Conservation (phyloP, 1,284 basidiomycete genomes). For the Puccinia brachypodii region DNA sequence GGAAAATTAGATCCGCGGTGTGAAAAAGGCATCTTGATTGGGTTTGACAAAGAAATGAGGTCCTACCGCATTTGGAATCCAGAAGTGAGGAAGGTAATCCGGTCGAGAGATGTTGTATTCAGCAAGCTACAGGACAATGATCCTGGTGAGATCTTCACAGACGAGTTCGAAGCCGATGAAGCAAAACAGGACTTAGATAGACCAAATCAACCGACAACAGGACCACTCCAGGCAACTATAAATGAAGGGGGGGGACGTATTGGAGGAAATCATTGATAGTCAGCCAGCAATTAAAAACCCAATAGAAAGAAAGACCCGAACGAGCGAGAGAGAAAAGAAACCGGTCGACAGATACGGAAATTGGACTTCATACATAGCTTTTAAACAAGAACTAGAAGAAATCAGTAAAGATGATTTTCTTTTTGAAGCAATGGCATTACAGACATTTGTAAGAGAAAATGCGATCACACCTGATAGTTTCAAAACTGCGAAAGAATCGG, state of each 20-base stretch:
- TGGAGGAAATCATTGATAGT: conserved; percentile 7
- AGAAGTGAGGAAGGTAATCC: conserved; percentile 19
- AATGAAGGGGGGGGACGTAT: neutral
- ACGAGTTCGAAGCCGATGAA: neutral
- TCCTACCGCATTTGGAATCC: conserved; percentile 16
- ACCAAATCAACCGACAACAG: neutral
- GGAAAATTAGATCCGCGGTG: neutral
- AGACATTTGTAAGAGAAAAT: conserved; percentile 19
- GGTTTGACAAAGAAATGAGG: conserved; percentile 6
- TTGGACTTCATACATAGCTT: neutral
- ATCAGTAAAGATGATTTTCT: neutral
- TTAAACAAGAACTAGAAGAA: neutral
- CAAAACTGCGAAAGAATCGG: neutral
- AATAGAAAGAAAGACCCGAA: neutral
- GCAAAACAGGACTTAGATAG: neutral
- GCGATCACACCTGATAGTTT: neutral
- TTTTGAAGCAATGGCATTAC: neutral
- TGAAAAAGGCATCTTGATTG: conserved; percentile 17
- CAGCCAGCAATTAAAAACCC: neutral
- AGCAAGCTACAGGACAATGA: neutral
- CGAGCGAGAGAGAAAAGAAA: neutral
- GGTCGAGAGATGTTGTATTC: conserved; percentile 28
- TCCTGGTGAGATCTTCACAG: neutral
- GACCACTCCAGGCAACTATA: neutral
- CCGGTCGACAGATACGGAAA: neutral